Evolutionary conservation across 2,329 filamentous ascomycete genomes (phyloP), one percentile per base, ranked within the genome.

Genomic region (Monilinia laxa): DNA sequence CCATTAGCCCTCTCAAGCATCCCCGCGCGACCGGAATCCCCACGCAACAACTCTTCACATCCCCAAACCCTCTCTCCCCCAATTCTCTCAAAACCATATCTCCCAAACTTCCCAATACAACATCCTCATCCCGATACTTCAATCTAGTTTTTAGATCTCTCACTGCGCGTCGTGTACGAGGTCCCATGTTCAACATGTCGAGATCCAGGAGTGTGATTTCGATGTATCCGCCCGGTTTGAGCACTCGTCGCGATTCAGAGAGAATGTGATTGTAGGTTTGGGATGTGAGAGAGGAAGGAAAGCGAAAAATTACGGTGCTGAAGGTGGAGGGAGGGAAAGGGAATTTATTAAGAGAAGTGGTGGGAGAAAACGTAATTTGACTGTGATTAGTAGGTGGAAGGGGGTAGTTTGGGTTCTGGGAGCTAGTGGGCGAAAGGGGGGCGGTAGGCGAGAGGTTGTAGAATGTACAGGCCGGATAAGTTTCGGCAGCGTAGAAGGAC

Each of bases 401-500:
- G 1, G 85, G 84, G 69, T 86, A 83, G 38, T 81, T 79, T 0
- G 81, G 75, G 4, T 79, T 75, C 3, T 78, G 77, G 51, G 73
- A 78, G 11, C 40, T 40, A 11, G 62, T 79, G 42, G 80, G 75
- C 18, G 83, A 81, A n/a, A 78, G 73, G 0, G 80, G 80, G 80
- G 67, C 70, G 1, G 73, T 75, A 10, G 87, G 86, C 0, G 86
- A 88, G 31, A 94, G 82, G 74, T 93, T 92, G 80, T 91, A 94
- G 69, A 95, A 89, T 2, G 86, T 89, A 0, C 89, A 89, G 0
- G 83, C 82, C 0, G 90, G 89, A 70, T 94, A 94, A 0, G 90
- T 92, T 74, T 93, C 87, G 9, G 91, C 90, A 25, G 90, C 90
- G 72, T 93, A 94, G 76, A 92, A 93, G 0, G 91, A 93, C 91